A percentile compares a stretch with the other conserved stretches of the same genome.
Conservation (phyloP, 2,329 filamentous ascomycete species). For the Clonostachys rhizophaga region DNA sequence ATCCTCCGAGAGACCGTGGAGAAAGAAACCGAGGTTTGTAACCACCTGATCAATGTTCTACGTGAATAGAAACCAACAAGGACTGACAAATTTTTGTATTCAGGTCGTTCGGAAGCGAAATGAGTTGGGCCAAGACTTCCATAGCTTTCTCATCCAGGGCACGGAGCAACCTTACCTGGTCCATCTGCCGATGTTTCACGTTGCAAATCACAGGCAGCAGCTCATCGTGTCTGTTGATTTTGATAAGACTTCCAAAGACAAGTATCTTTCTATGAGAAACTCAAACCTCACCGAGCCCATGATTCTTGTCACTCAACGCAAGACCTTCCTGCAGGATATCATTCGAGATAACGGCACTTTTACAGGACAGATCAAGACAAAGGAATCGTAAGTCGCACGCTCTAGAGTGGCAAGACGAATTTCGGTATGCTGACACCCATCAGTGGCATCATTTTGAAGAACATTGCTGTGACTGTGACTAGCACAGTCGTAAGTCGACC, state of each 20-base stretch:
- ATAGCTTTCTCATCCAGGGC: conserved; percentile 31
- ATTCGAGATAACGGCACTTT: conserved; percentile 12
- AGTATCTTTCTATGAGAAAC: conserved; percentile 15
- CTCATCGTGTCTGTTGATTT: conserved; percentile 23
- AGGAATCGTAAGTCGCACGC: conserved; percentile 14
- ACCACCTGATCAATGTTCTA: not conserved
- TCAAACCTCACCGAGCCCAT: conserved; percentile 15
- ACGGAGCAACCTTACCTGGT: conserved; percentile 22
- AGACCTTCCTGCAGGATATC: conserved; percentile 13
- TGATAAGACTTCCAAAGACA: conserved; percentile 3
- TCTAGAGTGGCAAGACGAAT: not conserved
- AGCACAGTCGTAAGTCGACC: conserved; percentile 23
- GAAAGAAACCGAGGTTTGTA: conserved; percentile 11
- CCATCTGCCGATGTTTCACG: conserved; percentile 29
- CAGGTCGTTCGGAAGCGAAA: conserved; percentile 26
- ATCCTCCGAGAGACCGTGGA: conserved; percentile 21
- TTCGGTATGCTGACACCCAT: not conserved
- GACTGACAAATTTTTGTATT: not conserved
- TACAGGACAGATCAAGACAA: conserved; percentile 18
- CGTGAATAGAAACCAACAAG: not conserved
- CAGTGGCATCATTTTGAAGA: conserved; percentile 6
- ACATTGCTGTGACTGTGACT: conserved; percentile 13
- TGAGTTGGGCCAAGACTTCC: conserved; percentile 18
- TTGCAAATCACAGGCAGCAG: conserved; percentile 31
- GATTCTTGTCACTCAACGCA: conserved; percentile 15